A percentile compares a stretch with the other conserved stretches of the same genome.
These are phyloP conservation scores for Crithidia brevicula DNA, from an alignment of 208 protist species.

Conservation along the genomic window DNA sequence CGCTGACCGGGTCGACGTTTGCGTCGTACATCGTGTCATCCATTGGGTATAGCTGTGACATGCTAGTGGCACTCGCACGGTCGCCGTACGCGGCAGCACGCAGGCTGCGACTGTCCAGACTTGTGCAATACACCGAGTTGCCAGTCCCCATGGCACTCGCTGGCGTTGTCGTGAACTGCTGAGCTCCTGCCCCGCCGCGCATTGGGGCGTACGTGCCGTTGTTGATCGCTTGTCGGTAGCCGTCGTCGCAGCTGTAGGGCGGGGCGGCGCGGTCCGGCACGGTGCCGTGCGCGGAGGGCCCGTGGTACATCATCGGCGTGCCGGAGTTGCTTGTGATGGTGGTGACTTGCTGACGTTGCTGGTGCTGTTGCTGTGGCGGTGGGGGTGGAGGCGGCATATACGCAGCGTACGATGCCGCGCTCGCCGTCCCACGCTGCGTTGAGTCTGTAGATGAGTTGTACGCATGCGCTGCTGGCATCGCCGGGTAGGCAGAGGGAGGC, in stretches of 20 bases:
- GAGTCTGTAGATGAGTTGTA: conserved; percentile 1
- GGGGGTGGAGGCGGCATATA: neutral
- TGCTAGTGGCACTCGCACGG: neutral
- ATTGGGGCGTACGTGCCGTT: too few relatives aligned
- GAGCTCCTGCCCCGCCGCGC: too few relatives aligned
- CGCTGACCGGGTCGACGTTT: too few relatives aligned
- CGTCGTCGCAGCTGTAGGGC: neutral
- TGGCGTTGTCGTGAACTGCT: too few relatives aligned
- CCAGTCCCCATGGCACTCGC: neutral
- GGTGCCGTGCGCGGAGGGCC: neutral
- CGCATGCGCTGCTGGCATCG: neutral
- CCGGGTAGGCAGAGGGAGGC: too few relatives aligned
- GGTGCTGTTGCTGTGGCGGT: neutral
- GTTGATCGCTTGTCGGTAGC: too few relatives aligned
- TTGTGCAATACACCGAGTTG: neutral
- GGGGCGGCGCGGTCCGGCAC: neutral
- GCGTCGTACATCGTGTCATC: conserved; percentile 4
- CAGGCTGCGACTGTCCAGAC: neutral
- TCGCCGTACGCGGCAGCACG: neutral
- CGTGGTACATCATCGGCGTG: neutral
- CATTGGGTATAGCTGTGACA: conserved; percentile 1
- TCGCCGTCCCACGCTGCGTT: neutral
- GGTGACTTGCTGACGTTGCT: neutral
- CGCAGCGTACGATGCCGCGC: neutral
- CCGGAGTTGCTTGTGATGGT: neutral